Evolutionary conservation across 768 basidiomycete genomes (phyloP).

Genomic region (Tricholoma furcatifolium): DNA sequence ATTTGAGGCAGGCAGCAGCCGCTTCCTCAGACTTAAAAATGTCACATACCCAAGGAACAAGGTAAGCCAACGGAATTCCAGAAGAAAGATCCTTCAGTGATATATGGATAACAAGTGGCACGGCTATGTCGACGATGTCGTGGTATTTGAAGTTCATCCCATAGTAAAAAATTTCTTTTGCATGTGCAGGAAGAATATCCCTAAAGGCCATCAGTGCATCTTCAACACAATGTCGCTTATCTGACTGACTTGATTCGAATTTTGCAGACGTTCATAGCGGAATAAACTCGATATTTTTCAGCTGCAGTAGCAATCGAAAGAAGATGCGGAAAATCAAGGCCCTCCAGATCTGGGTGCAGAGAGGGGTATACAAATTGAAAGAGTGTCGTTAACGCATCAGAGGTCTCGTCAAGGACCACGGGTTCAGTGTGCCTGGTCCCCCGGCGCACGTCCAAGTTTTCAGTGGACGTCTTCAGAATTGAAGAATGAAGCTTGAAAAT

Average conservation of each 20-base stretch:
- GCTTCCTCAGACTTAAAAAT: not conserved
- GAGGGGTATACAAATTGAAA: constrained; percentile 3
- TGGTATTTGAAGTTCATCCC: constrained; percentile 9
- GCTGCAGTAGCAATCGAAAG: not conserved
- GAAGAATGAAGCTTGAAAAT: not conserved
- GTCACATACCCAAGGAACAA: constrained; percentile 8
- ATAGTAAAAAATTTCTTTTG: constrained; percentile 4
- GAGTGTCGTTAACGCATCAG: not conserved
- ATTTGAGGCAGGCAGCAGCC: not conserved
- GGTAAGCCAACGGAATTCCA: not conserved
- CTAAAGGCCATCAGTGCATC: not conserved
- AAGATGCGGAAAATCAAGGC: not conserved
- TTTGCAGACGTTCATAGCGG: constrained; percentile 4
- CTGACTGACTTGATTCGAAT: constrained; percentile 1
- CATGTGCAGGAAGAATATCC: constrained; percentile 4
- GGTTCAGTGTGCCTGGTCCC: not conserved
- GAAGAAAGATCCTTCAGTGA: constrained; percentile 5
- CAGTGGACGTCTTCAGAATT: not conserved
- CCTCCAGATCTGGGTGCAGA: not conserved
- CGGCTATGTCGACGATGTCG: constrained; percentile 9
- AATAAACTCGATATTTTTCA: not conserved
- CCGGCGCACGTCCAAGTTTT: not conserved
- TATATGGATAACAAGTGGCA: constrained; percentile 7
- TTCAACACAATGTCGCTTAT: not conserved
- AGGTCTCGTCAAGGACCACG: not conserved